phyloP scores from a whole-genome alignment of 768 basidiomycete species.

The Suillus hirtellus region DNA sequence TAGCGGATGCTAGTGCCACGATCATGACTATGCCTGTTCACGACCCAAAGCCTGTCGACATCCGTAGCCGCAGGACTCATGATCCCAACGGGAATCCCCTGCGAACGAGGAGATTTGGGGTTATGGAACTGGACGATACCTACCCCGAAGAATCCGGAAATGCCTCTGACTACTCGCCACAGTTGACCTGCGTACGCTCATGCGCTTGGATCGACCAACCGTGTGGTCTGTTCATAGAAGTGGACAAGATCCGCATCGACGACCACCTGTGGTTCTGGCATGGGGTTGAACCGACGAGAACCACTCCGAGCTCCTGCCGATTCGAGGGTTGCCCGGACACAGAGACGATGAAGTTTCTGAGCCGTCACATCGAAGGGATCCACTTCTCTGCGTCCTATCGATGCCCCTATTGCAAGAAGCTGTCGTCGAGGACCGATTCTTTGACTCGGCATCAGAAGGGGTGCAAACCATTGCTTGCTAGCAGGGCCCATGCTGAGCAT shows the following conservation, averaged over 20 bases:
- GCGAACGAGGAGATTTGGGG: not conserved
- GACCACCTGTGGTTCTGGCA: not conserved
- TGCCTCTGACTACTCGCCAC: not conserved
- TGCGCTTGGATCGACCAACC: not conserved
- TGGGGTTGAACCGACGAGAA: not conserved
- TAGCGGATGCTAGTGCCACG: not conserved
- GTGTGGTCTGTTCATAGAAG: not conserved
- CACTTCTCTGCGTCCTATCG: not conserved
- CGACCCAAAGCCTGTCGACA: not conserved
- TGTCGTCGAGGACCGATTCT: not conserved
- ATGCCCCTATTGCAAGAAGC: not conserved
- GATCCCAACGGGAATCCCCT: not conserved
- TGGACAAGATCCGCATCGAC: not conserved
- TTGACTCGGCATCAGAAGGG: not conserved
- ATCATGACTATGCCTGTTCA: not conserved
- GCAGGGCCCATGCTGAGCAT: not conserved
- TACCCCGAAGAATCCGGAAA: not conserved
- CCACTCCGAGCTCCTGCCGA: not conserved
- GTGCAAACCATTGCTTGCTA: not conserved
- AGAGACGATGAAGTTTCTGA: no score
- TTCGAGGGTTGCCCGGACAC: not conserved
- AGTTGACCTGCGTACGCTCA: not conserved
- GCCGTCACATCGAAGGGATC: not conserved
- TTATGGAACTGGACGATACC: not conserved
- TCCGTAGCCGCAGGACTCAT: not conserved